phyloP scores from a whole-genome alignment of 2,329 filamentous ascomycete species.

The Phaeosphaeria sp. region DNA sequence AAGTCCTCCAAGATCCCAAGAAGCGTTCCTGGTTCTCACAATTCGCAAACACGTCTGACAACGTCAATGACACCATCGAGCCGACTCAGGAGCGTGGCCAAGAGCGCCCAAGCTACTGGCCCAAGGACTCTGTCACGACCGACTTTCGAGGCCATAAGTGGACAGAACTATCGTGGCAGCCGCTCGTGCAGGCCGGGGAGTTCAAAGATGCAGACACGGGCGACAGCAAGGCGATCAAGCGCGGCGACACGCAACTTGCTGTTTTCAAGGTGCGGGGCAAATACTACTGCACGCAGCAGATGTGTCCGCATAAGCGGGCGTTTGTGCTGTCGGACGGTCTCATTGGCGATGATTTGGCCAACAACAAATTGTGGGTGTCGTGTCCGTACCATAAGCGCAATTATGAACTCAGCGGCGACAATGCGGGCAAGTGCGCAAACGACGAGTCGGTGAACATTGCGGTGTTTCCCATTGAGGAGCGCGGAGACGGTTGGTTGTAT shows the following conservation, averaged over 20 bases:
- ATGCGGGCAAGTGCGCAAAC: conserved; percentile 75
- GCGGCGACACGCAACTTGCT: conserved; percentile 87
- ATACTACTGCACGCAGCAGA: conserved; percentile 88
- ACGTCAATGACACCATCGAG: conserved; percentile 70
- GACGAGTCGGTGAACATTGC: conserved; percentile 80
- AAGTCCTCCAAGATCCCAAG: conserved; percentile 74
- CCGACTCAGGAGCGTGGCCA: conserved; percentile 76
- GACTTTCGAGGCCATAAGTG: conserved; percentile 76
- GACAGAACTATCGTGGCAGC: conserved; percentile 78
- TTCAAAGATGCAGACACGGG: conserved; percentile 75
- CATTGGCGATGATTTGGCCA: conserved; percentile 70
- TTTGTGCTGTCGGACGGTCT: conserved; percentile 89
- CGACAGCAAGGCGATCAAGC: conserved; percentile 79
- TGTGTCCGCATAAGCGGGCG: conserved; percentile 91
- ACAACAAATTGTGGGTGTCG: conserved; percentile 78
- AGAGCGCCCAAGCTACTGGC: conserved; percentile 77
- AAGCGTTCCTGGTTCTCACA: conserved; percentile 76
- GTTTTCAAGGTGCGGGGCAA: conserved; percentile 82
- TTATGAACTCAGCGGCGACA: conserved; percentile 73
- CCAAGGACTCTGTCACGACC: conserved; percentile 68
- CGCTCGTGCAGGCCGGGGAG: conserved; percentile 72
- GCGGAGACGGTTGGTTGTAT: conserved; percentile 79
- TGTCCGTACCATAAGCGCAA: conserved; percentile 92
- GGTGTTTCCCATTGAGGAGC: conserved; percentile 78
- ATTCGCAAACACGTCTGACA: conserved; percentile 84